Evolutionary conservation across 768 basidiomycete genomes (phyloP).

Genomic region (Lyophyllum shimeji): DNA sequence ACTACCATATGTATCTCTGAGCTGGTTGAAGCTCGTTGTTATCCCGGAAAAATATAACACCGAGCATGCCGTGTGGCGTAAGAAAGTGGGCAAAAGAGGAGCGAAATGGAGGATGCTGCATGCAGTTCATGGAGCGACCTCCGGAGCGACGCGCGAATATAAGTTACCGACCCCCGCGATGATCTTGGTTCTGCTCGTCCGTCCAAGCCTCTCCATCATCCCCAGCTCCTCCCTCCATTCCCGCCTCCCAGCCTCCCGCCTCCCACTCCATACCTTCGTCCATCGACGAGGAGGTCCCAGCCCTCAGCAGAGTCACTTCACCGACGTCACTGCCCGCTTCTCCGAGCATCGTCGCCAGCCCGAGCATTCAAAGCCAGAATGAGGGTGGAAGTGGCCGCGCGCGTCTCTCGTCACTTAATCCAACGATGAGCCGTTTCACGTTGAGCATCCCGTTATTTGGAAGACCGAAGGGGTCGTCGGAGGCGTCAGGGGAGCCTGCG

Average conservation of each 20-base stretch:
- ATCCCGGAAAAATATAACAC: too few relatives aligned
- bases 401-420: constrained; percentile 31
- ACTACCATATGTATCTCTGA: too few relatives aligned
- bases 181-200: constrained; percentile 23
- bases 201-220: constrained; percentile 4
- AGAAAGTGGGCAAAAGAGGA: too few relatives aligned
- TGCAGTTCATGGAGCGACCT: too few relatives aligned
- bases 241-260: constrained; percentile 3
- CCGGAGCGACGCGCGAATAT: neutral
- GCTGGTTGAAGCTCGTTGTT: too few relatives aligned
- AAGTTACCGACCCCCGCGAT: constrained; percentile 13
- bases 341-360: constrained; percentile 5
- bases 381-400: constrained; percentile 12
- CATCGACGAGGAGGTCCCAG: constrained; percentile 31
- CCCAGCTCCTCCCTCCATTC: neutral
- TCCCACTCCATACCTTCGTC: constrained; percentile 18
- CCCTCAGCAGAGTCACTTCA: constrained; percentile 1
- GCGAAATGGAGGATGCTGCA: too few relatives aligned
- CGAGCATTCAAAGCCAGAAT: neutral
- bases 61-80: too few relatives aligned
- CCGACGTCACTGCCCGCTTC: constrained; percentile 17
- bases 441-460: constrained; percentile 51
- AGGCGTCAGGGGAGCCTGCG: constrained; percentile 19
- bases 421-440: constrained; percentile 44
- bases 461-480: constrained; percentile 42